A percentile compares a stretch with the other conserved stretches of the same genome.
These are phyloP conservation scores for Hamamelis virginiana DNA, from an alignment of 164 flowering plant genomes.

Conservation along the genomic window DNA sequence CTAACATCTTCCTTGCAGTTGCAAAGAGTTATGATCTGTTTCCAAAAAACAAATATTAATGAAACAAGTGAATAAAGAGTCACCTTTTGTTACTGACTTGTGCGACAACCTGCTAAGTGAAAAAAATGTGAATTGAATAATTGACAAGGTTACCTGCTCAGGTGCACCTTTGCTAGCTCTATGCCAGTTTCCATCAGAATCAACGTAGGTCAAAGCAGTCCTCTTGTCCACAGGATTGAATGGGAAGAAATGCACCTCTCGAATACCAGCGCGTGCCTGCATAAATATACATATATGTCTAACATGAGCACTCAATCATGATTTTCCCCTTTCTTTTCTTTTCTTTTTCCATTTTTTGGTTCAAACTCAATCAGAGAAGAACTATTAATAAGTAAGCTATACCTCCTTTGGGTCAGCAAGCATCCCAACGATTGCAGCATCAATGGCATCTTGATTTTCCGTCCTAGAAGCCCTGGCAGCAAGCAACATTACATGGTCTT, in stretches of 20 bases:
- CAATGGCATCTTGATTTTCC: slow-evolving; percentile 82
- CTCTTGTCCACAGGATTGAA: slow-evolving; percentile 82
- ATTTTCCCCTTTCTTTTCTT: too few relatives aligned
- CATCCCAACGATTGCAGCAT: slow-evolving; percentile 75
- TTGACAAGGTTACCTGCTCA: slow-evolving; percentile 62
- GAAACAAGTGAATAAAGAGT: not conserved
- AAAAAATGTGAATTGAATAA: not conserved
- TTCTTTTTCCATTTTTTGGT: too few relatives aligned
- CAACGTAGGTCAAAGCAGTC: slow-evolving; percentile 76
- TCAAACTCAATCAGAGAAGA: not conserved
- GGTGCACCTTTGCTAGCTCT: slow-evolving; percentile 79
- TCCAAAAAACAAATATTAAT: not conserved
- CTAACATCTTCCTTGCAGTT: slow-evolving; percentile 50
- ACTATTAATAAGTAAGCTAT: not conserved
- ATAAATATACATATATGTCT: not conserved
- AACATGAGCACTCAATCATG: not conserved
- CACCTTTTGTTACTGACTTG: not conserved
- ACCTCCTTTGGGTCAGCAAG: slow-evolving; percentile 83
- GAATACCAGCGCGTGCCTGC: slow-evolving; percentile 66
- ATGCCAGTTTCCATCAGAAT: slow-evolving; percentile 63
- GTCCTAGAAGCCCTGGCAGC: slow-evolving; percentile 74
- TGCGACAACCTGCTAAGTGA: not conserved
- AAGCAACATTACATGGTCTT: slow-evolving; percentile 62
- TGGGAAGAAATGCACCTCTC: slow-evolving; percentile 71
- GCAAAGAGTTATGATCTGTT: slow-evolving; percentile 58